Evolutionary conservation across 2,329 filamentous ascomycete species (phyloP).

Genomic region (Colletotrichum sp.): DNA sequence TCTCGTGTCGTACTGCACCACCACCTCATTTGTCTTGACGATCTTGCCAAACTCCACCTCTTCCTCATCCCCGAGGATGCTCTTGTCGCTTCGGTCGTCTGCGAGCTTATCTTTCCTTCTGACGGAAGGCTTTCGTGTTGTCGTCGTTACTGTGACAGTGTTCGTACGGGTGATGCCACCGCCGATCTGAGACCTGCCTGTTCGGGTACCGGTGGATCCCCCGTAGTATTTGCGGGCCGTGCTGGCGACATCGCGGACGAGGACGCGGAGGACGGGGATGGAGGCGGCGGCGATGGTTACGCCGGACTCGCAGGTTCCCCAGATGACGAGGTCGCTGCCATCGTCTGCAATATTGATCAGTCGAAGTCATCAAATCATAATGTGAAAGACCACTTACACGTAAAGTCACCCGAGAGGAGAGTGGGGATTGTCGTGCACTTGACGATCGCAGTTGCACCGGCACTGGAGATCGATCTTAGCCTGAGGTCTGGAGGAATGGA

Average conservation of each 20-base stretch:
- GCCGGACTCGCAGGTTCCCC: constrained; percentile 3
- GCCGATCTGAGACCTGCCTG: not conserved
- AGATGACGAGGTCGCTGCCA: not conserved
- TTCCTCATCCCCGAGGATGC: constrained; percentile 4
- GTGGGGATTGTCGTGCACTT: constrained; percentile 18
- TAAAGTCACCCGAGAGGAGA: constrained; percentile 8
- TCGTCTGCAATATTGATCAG: constrained; percentile 20
- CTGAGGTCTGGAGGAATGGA: too few species aligned
- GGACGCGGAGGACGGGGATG: constrained; percentile 20
- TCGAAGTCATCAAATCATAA: constrained; percentile 19
- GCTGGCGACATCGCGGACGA: constrained; percentile 11
- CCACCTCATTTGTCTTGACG: constrained; percentile 22
- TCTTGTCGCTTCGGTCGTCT: constrained; percentile 20
- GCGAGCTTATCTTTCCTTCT: constrained; percentile 10
- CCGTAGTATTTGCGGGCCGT: constrained; percentile 1
- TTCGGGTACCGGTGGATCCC: not conserved
- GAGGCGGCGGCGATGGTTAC: constrained; percentile 15
- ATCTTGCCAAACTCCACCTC: constrained; percentile 21
- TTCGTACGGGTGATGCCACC: not conserved
- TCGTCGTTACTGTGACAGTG: constrained; percentile 2
- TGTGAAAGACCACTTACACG: not conserved
- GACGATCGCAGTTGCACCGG: constrained; percentile 21
- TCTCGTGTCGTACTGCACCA: constrained; percentile 20
- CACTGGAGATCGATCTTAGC: constrained; percentile 7
- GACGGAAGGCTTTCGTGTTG: not conserved